Conservation (phyloP, 345 rosid genomes). For the Eucalyptus melliodora region DNA sequence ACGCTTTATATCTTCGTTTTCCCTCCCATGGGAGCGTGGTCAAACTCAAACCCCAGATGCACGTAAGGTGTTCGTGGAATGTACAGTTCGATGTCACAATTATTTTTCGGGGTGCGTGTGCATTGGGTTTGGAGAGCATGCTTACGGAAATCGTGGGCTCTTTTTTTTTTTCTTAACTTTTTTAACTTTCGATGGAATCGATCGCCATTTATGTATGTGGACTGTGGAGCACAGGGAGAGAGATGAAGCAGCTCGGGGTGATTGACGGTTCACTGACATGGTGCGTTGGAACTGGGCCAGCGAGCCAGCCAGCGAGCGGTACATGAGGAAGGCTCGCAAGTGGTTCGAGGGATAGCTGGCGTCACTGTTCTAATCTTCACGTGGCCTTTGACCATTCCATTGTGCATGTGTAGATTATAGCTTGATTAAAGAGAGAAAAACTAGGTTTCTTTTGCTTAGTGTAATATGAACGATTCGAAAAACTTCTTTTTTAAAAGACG, state of each 20-base stretch:
- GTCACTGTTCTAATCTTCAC: not conserved
- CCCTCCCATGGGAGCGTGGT: not conserved
- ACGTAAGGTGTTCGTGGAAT: not conserved
- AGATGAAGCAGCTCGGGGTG: not conserved
- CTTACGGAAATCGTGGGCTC: not conserved
- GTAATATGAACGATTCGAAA: not conserved
- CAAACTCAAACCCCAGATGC: not conserved
- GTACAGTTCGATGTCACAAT: not conserved
- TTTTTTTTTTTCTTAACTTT: not conserved
- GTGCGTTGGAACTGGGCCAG: not conserved
- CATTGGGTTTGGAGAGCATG: not conserved
- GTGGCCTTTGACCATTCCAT: not conserved
- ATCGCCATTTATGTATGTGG: not conserved
- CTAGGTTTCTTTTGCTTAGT: not conserved
- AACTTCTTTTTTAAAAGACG: rapidly evolving
- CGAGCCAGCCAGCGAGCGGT: not conserved
- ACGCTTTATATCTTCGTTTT: not conserved
- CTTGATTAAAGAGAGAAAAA: not conserved
- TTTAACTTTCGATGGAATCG: not conserved
- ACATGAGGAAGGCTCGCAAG: not conserved
- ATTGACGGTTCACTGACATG: not conserved
- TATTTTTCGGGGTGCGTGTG: not conserved
- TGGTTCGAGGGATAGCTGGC: not conserved
- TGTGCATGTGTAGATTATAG: not conserved
- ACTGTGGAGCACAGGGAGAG: not conserved